phyloP scores from a whole-genome alignment of 1,284 basidiomycete genomes.

The Sporisorium scitamineum region DNA sequence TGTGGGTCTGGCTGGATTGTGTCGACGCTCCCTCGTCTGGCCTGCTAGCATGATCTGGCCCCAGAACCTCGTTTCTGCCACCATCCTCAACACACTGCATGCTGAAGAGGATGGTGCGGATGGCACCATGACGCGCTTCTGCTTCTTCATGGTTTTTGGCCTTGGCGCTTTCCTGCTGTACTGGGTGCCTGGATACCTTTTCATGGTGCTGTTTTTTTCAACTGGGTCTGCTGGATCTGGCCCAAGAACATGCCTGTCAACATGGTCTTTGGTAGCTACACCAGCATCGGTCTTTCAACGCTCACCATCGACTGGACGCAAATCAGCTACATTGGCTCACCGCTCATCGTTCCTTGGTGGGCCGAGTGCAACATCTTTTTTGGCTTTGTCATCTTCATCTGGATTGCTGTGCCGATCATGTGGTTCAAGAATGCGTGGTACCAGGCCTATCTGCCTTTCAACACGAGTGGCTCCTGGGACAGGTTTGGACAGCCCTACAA shows the following conservation, averaged over 20 bases:
- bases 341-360: conserved; percentile 97
- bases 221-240: conserved; percentile 90
- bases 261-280: conserved; percentile 86
- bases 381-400: conserved; percentile 90
- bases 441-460: conserved; percentile 69
- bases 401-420: conserved; percentile 86
- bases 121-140: conserved; percentile 73
- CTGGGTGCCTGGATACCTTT: conserved; percentile 81
- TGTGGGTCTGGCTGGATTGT: conserved; percentile 89
- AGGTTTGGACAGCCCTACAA: conserved; percentile 84
- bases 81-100: conserved; percentile 93
- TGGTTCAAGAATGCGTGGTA: conserved; percentile 86
- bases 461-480: conserved; percentile 81
- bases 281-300: conserved; percentile 84
- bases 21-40: conserved; percentile 86
- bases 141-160: conserved; percentile 73
- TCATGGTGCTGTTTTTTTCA: conserved; percentile 71
- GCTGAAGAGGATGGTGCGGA: conserved; percentile 86
- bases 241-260: conserved; percentile 82
- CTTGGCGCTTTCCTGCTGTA: conserved; percentile 81
- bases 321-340: conserved; percentile 88
- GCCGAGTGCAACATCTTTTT: conserved; percentile 88
- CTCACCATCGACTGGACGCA: conserved; percentile 96
- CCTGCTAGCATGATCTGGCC: conserved; percentile 99
- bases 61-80: conserved; percentile 88